phyloP scores from a whole-genome alignment of 768 basidiomycete species.

The Mycena galopus region DNA sequence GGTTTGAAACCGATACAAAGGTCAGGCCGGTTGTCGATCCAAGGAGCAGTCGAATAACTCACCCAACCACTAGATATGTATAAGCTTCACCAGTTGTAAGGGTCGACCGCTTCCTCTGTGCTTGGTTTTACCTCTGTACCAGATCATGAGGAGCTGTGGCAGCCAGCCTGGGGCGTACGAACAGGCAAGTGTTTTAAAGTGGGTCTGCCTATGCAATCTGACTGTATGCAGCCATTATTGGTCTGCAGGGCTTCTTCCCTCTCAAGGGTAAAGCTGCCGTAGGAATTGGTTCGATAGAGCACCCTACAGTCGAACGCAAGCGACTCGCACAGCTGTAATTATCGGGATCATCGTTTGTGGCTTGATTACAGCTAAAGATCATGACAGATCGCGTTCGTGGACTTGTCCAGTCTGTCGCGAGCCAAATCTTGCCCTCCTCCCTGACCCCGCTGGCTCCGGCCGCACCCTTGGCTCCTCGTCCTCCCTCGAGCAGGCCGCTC shows the following conservation, averaged over 20 bases:
- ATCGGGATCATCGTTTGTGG: conserved; percentile 57
- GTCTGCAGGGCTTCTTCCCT: conserved; percentile 91
- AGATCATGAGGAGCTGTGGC: conserved; percentile 98
- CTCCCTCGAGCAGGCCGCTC: not conserved
- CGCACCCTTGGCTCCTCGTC: conserved; percentile 1
- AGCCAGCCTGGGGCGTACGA: conserved; percentile 97
- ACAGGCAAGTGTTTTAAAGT: conserved; percentile 69
- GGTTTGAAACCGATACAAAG: conserved; percentile 97
- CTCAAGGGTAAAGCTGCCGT: conserved; percentile 89
- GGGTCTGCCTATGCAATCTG: conserved; percentile 9
- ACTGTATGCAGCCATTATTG: conserved; percentile 76
- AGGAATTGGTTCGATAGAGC: conserved; percentile 90
- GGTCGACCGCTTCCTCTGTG: conserved; percentile 26
- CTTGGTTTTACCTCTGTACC: conserved; percentile 16
- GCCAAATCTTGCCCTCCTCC: conserved; percentile 77
- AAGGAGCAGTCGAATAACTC: not conserved
- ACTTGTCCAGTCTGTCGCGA: conserved; percentile 79
- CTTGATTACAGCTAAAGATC: conserved; percentile 26
- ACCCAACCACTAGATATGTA: conserved; percentile 76
- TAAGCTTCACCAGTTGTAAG: conserved; percentile 92
- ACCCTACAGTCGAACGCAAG: conserved; percentile 79
- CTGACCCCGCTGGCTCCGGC: conserved; percentile 58
- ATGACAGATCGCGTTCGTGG: conserved; percentile 84
- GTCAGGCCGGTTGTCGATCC: conserved; percentile 54
- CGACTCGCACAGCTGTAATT: conserved; percentile 82